Evolutionary conservation across 2,329 filamentous ascomycete genomes (phyloP).

Genomic region (Cordyceps tenuipes): DNA sequence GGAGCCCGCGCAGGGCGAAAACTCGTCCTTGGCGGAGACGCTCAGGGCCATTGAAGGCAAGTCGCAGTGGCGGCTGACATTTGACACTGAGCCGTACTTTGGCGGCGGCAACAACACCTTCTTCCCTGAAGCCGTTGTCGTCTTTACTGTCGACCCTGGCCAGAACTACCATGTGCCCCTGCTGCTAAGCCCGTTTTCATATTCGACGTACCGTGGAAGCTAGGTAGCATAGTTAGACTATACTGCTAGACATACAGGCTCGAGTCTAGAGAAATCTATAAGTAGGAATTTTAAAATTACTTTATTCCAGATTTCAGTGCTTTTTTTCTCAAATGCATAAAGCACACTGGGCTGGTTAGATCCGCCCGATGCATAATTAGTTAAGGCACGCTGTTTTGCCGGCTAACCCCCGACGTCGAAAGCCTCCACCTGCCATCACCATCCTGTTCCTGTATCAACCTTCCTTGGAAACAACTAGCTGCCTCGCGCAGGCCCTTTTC

Average conservation of each 20-base stretch:
- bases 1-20: conserved; percentile 40
- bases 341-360: too few species aligned
- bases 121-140: conserved; percentile 50
- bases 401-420: too few species aligned
- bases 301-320: neutral
- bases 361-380: too few species aligned
- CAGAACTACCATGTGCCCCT: conserved; percentile 76
- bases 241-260: too few species aligned
- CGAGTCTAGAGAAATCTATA: too few species aligned
- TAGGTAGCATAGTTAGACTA: conserved; percentile 28
- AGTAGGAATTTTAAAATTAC: too few species aligned
- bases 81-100: conserved; percentile 67
- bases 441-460: too few species aligned
- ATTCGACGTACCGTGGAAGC: conserved; percentile 73
- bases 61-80: conserved; percentile 59
- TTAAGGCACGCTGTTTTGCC: too few species aligned
- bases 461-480: too few species aligned
- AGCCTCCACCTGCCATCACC: too few species aligned
- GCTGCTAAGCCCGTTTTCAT: conserved; percentile 69
- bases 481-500: too few species aligned
- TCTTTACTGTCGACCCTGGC: conserved; percentile 43
- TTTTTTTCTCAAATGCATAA: too few species aligned
- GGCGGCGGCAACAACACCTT: conserved; percentile 49
- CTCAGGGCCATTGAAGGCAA: conserved; percentile 32
- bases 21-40: conserved; percentile 47